Percentiles rank a stretch among this genome's conserved stretches.
These are phyloP conservation scores for Hermanozyma aechmeae DNA, from an alignment of 805 yeast genomes.

Conservation along the genomic window DNA sequence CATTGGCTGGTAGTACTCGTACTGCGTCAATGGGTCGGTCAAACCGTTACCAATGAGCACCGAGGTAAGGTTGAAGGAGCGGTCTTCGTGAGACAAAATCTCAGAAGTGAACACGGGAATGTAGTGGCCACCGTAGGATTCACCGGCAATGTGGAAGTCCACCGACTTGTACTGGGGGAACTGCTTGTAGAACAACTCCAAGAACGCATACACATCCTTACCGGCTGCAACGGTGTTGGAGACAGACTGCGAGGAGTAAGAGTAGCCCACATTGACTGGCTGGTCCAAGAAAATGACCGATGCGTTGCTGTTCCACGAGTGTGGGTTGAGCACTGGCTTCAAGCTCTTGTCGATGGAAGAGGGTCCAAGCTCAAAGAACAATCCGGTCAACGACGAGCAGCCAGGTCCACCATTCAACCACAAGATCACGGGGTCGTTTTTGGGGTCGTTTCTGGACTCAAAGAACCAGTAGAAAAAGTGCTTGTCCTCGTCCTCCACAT, in stretches of 20 bases:
- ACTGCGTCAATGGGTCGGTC: slow-evolving; percentile 58
- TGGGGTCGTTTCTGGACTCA: slow-evolving; percentile 65
- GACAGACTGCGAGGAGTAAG: slow-evolving; percentile 61
- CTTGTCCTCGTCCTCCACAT: slow-evolving; percentile 72
- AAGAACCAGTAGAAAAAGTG: slow-evolving; percentile 92
- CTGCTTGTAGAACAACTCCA: slow-evolving; percentile 72
- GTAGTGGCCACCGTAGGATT: slow-evolving; percentile 90
- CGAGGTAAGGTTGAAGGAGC: slow-evolving; percentile 28
- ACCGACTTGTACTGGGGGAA: slow-evolving; percentile 54
- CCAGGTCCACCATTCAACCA: slow-evolving; percentile 99
- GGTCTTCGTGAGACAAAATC: slow-evolving; percentile 38
- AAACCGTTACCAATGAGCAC: slow-evolving; percentile 90
- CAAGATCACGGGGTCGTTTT: slow-evolving; percentile 74
- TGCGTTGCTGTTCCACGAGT: slow-evolving; percentile 91
- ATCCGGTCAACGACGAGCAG: slow-evolving; percentile 84
- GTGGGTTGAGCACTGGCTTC: slow-evolving; percentile 68
- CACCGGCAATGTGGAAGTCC: slow-evolving; percentile 81
- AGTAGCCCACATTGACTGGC: slow-evolving; percentile 89
- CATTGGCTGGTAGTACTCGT: slow-evolving; percentile 59
- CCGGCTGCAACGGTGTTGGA: slow-evolving; percentile 75
- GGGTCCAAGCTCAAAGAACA: slow-evolving; percentile 89
- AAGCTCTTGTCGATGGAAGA: slow-evolving; percentile 58
- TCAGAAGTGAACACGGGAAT: slow-evolving; percentile 84
- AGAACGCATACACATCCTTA: slow-evolving; percentile 75
- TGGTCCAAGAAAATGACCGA: slow-evolving; percentile 87